Base-by-base conservation (phyloP, 2,329 filamentous ascomycete species). In the Ustilaginoidea virens region DNA sequence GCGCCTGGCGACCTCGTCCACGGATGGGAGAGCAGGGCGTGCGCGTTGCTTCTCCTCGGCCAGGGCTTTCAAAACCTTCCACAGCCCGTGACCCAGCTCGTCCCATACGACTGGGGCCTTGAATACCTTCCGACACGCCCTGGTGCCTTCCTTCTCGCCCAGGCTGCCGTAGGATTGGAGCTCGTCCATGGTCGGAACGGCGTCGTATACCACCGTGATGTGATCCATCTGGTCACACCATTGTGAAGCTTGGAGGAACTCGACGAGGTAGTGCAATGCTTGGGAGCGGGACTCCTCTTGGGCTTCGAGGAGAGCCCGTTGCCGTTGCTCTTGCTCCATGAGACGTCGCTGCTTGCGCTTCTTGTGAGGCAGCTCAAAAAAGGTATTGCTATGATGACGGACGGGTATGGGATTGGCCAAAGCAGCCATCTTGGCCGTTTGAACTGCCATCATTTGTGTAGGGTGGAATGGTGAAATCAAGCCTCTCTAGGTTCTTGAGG, bases 91-190 rank as follows among this genome's bases (percentile, higher is more conserved):
- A 20, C 51, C 51, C 17, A 55, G 41, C 22, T 53, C 46, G 31
- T 55, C 51, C 51, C 51, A 55, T 20, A 55, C 46, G 22, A 55
- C 51, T 8, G 47, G 46, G 16, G 51, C 51, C 35, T 51, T 54
- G 46, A 55, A 55, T 4, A 54, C 40, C 10, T 46, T 44, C 19
- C 51, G 43, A 35, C 51, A 54, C 22, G 47, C 48, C 21, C 44
- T 43, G 4, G 51, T 55, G 32, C 51, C 51, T 23, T 52, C 45
- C 22, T 43, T 43, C 32, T 52, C 47, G 31, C 46, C 40, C 23
- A 55, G 41, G 14, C 35, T 29, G 17, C 49, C 50, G 24, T 45
- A 54, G 6, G 43, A 37, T 26, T 47, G 42, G 17, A 55, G 46
- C 35, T 51, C 47, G 17, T 46, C 38, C 35, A 53, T 46, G 29